Evolutionary conservation across 331 rosid species (phyloP), one percentile per base, ranked within the genome.

Genomic region (Telfairia occidentalis): DNA sequence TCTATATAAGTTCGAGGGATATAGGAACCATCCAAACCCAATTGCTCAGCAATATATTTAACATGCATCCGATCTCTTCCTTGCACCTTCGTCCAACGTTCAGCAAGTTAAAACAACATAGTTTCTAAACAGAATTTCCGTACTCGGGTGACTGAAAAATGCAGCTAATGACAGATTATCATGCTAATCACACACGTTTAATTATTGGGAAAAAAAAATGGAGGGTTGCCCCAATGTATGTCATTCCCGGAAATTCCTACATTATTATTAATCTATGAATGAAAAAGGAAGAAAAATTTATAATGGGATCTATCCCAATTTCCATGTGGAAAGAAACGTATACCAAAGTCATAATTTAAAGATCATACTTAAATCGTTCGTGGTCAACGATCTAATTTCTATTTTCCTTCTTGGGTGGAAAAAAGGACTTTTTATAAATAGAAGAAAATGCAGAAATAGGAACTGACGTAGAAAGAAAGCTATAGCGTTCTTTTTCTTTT

Each of bases 1-100:
- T 95, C 99, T 9, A 95, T 92, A 78, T 95, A 95, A 80, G 99
- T 92, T 74, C 96, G 96, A 73, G 97, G 89, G 82, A 95, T 86
- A 79, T 92, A 92, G 58, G 96, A 90, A 63, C 96, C 97, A 72
- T 92, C 96, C 89, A 95, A 79, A 18, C 77, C 87, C 78, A 95
- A 86, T 82, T 87, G 88, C 87, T 87, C 90, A 1, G 96, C 96
- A 1, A 95, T 80, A 81, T 50, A 74, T 74, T 92, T 92, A 69
- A 92, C 87, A 61, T 86, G 83, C 70, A 67, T 70, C 35, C 99
- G 89, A 81, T 95, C 99, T 83, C 43, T 88, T 73, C 99, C 99
- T 89, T 95, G 99, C 82, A 95, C 99, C 99, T 95, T 86, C 73
- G 79, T 30, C 84, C 81, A 72, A 64, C 73, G 49, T 78, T 49